Percentiles rank a stretch among this genome's conserved stretches.
These are phyloP conservation scores for Taiozyma onychis DNA, from an alignment of 1,139 yeast species.

Conservation along the genomic window DNA sequence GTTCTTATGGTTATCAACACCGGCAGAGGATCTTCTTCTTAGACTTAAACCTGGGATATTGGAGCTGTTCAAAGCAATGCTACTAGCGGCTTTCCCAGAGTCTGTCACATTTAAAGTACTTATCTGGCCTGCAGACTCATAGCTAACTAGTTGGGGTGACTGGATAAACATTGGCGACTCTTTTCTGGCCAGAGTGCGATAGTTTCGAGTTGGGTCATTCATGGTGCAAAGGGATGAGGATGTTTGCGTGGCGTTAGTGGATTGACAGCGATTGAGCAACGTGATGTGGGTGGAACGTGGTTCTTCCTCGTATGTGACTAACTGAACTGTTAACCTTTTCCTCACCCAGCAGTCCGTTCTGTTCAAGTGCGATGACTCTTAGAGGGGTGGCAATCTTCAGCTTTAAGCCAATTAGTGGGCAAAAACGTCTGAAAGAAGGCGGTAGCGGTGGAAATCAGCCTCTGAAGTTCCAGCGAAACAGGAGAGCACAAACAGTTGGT, in stretches of 20 bases:
- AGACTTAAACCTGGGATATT: not conserved
- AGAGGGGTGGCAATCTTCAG: not conserved
- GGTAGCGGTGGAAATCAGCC: too few relatives aligned
- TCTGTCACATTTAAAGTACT: not conserved
- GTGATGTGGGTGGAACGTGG: too few relatives aligned
- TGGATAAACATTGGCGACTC: not conserved
- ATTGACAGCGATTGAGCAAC: too few relatives aligned
- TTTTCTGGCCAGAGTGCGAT: slow-evolving; percentile 4
- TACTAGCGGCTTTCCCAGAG: not conserved
- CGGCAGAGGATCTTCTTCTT: not conserved
- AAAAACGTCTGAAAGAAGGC: not conserved
- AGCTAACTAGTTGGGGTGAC: not conserved
- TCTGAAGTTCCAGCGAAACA: too few relatives aligned
- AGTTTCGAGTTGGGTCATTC: not conserved
- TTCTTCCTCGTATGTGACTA: too few relatives aligned
- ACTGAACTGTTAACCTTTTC: too few relatives aligned
- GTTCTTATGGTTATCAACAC: not conserved
- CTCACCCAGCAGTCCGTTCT: too few relatives aligned
- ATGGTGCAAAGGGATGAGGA: not conserved
- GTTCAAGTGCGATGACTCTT: not conserved
- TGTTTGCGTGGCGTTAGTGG: not conserved
- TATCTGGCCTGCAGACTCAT: not conserved
- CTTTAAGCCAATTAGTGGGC: not conserved
- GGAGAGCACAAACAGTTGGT: too few relatives aligned
- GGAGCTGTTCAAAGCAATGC: not conserved